These are phyloP conservation scores for Arachis stenosperma DNA, from an alignment of 306 rosid genomes.

Conservation along the genomic window DNA sequence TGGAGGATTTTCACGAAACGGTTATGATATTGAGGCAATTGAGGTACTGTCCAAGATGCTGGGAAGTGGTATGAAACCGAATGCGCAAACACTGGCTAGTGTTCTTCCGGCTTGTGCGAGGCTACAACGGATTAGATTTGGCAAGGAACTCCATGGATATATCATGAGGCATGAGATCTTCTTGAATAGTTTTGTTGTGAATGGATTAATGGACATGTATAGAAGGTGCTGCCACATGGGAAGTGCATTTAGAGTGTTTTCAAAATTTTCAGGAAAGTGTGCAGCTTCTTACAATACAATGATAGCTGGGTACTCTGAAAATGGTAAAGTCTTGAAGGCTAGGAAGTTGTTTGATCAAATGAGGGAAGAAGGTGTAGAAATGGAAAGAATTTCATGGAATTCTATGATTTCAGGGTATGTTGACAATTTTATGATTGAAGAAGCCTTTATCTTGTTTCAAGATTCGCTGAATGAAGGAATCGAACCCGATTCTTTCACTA, in stretches of 20 bases:
- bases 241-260: slow-evolving; percentile 49
- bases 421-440: slow-evolving; percentile 40
- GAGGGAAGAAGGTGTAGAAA: slow-evolving; percentile 37
- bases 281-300: slow-evolving; percentile 54
- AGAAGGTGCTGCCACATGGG: slow-evolving; percentile 55
- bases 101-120: slow-evolving; percentile 59
- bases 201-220: slow-evolving; percentile 60
- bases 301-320: slow-evolving; percentile 61
- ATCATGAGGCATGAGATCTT: slow-evolving; percentile 44
- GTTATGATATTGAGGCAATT: slow-evolving; percentile 55
- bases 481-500: slow-evolving; percentile 59
- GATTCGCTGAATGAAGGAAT: slow-evolving; percentile 47
- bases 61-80: slow-evolving; percentile 50
- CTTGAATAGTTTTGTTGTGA: slow-evolving; percentile 51
- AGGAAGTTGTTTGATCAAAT: slow-evolving; percentile 54
- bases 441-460: slow-evolving; percentile 49
- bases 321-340: slow-evolving; percentile 50
- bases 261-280: slow-evolving; percentile 44
- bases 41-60: slow-evolving; percentile 51
- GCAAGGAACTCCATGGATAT: slow-evolving; percentile 61
- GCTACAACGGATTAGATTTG: slow-evolving; percentile 44
- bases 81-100: slow-evolving; percentile 54
- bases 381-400: slow-evolving; percentile 60
- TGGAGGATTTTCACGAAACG: slow-evolving; percentile 60
- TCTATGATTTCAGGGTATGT: slow-evolving; percentile 59